Evolutionary conservation across 257 asterid species (phyloP), one percentile per base, ranked within the genome.

Genomic region (Scutellaria baicalensis): DNA sequence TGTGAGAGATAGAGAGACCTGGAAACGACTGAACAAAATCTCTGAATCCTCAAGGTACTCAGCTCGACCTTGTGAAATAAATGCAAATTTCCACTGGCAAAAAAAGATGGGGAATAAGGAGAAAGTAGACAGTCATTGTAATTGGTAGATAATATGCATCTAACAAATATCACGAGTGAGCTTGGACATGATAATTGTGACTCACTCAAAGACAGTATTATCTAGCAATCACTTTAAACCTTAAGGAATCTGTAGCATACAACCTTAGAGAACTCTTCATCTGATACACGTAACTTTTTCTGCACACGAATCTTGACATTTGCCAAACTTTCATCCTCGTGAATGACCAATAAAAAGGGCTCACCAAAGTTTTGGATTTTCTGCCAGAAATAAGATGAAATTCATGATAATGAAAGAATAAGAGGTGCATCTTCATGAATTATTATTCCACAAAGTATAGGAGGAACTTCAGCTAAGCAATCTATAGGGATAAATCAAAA

Each of bases 71-170:
- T 78, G 81, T 43, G 84, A 73, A 63, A 86, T 52, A 38, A 78
- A 76, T 58, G 92, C 92, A 77, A 86, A 86, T 66, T 78, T 86
- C 92, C 92, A 86, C 92, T 86, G 83, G 65, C 48, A 81, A 64
- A 63, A 61, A 60, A 12, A 71, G 21, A 48, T 50, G 43, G 49
- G 9, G 27, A 38, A 78, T 66, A 48, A 39, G 68, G 17, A 57
- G 43, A 59, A 33, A 59, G n/a, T 18, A 18, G 49, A 49, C n/a
- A 42, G 40, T 59, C 17, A 62, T 51, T 38, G 36, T 9, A 44
- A 73, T 38, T 65, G 31, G 54, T 58, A 11, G 38, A 58, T 27
- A 44, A 64, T 31, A 45, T 16, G 61, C 58, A 64, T 23, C 45
- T 27, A 75, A 59, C 66, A 59, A n/a, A 21, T 33, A 59, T 74